These are phyloP conservation scores for Pythium folliculosum DNA, from an alignment of 352 stramenopile genomes.

Conservation along the genomic window DNA sequence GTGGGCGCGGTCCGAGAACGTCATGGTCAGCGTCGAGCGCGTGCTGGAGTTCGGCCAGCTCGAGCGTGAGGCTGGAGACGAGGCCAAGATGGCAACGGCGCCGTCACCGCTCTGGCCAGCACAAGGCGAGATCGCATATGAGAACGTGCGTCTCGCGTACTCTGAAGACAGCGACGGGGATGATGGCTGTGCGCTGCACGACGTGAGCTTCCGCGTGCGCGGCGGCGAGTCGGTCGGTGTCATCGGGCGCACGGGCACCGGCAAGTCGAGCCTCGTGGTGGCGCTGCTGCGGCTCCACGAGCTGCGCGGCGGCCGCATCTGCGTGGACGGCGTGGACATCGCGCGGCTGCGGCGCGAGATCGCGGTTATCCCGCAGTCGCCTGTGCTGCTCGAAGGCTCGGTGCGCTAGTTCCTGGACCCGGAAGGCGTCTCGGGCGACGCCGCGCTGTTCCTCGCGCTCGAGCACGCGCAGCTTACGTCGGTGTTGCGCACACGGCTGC, in stretches of 20 bases:
- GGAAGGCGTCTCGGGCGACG: constrained; percentile 61
- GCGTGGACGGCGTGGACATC: constrained; percentile 37
- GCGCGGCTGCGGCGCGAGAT: constrained; percentile 7
- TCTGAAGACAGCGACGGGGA: neutral
- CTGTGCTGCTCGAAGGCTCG: constrained; percentile 29
- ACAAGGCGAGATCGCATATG: constrained; percentile 19
- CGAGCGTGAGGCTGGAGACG: constrained; percentile 2
- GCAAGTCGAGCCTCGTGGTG: constrained; percentile 26
- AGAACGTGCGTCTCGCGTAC: constrained; percentile 36
- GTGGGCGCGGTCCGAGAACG: constrained; percentile 58
- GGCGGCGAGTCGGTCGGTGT: constrained; percentile 61
- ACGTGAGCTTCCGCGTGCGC: constrained; percentile 48
- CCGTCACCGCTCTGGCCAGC: constrained; percentile 12
- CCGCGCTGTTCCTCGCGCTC: constrained; percentile 56
- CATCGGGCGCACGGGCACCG: constrained; percentile 64
- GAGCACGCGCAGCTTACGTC: neutral
- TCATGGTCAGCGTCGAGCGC: constrained; percentile 38
- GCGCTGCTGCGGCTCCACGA: constrained; percentile 28
- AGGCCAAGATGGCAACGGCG: neutral
- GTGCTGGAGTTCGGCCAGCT: constrained; percentile 19
- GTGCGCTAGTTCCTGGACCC: constrained; percentile 77
- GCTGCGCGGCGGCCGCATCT: constrained; percentile 21
- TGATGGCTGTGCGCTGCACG: neutral
- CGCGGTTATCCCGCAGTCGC: constrained; percentile 29
- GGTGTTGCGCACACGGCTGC: constrained; percentile 29